phyloP scores from a whole-genome alignment of 1,284 basidiomycete species.

The Puccinia sorghi region DNA sequence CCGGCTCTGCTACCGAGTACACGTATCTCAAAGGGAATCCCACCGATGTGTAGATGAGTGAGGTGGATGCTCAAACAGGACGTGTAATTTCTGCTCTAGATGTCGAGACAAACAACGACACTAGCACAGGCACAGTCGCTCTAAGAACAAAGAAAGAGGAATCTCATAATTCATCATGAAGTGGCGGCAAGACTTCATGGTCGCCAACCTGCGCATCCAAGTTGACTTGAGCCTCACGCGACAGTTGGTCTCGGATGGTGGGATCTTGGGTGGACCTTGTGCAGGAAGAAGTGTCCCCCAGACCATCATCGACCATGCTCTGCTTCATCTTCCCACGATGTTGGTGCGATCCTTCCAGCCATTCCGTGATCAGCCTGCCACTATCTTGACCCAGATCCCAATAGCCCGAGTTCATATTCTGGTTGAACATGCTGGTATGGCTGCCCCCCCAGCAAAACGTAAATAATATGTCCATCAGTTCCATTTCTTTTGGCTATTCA shows the following conservation, averaged over 20 bases:
- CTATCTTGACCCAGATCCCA: slow-evolving; percentile 34
- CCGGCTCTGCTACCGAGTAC: no score
- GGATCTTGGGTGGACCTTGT: slow-evolving; percentile 1
- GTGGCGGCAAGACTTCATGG: not conserved
- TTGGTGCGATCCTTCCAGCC: slow-evolving; percentile 32
- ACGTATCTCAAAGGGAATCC: no score
- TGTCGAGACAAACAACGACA: not conserved
- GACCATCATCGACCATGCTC: not conserved
- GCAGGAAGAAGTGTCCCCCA: not conserved
- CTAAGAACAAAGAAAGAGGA: not conserved
- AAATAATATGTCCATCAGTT: no score
- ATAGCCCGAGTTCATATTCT: slow-evolving; percentile 38
- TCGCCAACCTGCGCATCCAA: slow-evolving; percentile 17
- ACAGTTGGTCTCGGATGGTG: not conserved
- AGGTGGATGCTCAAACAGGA: no score
- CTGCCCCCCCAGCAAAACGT: no score
- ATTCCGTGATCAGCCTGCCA: slow-evolving; percentile 21
- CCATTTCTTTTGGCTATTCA: no score
- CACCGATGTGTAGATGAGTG: no score
- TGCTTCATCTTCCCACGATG: slow-evolving; percentile 5
- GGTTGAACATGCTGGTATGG: slow-evolving; percentile 44
- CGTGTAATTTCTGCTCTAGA: no score
- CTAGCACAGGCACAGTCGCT: not conserved
- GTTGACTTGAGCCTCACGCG: slow-evolving; percentile 16
- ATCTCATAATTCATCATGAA: slow-evolving; percentile 24